Percentiles rank a stretch among this genome's conserved stretches.
Evolutionary conservation across 2,329 filamentous ascomycete genomes (phyloP).

Genomic region (Verticillium tricorpus): DNA sequence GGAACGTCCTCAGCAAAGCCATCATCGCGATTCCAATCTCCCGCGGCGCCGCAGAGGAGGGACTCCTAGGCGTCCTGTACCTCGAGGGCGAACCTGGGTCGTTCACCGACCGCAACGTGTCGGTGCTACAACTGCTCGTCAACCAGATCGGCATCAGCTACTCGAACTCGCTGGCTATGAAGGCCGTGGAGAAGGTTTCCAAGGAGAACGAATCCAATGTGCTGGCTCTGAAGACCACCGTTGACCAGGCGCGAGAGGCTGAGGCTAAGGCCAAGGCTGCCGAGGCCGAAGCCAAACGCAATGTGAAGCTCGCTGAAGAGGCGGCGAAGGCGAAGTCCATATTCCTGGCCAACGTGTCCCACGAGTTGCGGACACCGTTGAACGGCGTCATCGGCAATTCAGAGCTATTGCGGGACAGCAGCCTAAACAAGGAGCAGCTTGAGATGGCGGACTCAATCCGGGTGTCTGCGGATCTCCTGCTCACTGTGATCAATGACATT

Average conservation of each 20-base stretch:
- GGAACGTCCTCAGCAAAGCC: slow-evolving; percentile 65
- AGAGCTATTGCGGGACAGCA: slow-evolving; percentile 74
- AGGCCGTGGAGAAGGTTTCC: slow-evolving; percentile 71
- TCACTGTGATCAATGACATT: slow-evolving; percentile 95
- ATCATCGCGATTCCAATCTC: slow-evolving; percentile 78
- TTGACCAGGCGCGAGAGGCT: slow-evolving; percentile 66
- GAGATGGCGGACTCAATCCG: slow-evolving; percentile 87
- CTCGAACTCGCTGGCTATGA: slow-evolving; percentile 63
- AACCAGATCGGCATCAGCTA: slow-evolving; percentile 75
- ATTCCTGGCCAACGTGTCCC: slow-evolving; percentile 75
- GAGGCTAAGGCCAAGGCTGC: slow-evolving; percentile 74
- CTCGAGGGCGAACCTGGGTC: slow-evolving; percentile 70
- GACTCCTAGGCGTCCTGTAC: slow-evolving; percentile 68
- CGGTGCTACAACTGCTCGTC: slow-evolving; percentile 64
- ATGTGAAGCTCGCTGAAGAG: slow-evolving; percentile 78
- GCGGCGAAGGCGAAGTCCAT: slow-evolving; percentile 80
- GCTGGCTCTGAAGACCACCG: slow-evolving; percentile 67
- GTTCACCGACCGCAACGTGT: slow-evolving; percentile 70
- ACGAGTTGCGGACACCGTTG: slow-evolving; percentile 76
- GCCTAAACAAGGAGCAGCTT: slow-evolving; percentile 68
- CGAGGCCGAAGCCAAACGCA: slow-evolving; percentile 70
- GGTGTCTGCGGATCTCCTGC: slow-evolving; percentile 76
- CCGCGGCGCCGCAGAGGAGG: slow-evolving; percentile 58
- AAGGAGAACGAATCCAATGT: slow-evolving; percentile 77
- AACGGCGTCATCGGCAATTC: slow-evolving; percentile 88